Conservation (phyloP, 768 basidiomycete species). For the Hygrocybe punicea region DNA sequence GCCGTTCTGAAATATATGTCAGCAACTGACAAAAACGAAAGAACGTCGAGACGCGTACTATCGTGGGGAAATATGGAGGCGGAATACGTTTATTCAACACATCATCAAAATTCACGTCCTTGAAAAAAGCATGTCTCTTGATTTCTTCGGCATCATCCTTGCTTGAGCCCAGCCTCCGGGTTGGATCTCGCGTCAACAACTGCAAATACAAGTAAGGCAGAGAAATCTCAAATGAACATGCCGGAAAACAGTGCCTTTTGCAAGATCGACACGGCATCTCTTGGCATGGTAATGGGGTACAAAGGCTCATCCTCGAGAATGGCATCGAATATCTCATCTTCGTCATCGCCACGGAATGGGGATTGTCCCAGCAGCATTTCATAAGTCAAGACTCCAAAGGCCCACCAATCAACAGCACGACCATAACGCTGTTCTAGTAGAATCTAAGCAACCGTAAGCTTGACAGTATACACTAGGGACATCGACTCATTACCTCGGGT, state of each 20-base stretch:
- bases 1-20: conserved; percentile 53
- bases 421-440: conserved; percentile 98
- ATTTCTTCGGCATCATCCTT: conserved; percentile 95
- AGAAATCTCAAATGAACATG: neutral
- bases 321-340: conserved; percentile 99
- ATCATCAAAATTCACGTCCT: conserved; percentile 95
- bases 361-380: conserved; percentile 99
- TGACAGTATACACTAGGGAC: neutral
- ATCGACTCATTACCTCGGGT: conserved; percentile 69
- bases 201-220: conserved; percentile 30
- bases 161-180: conserved; percentile 84
- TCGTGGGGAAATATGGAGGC: conserved; percentile 94
- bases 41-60: conserved; percentile 54
- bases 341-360: conserved; percentile 98
- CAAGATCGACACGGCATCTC: conserved; percentile 91
- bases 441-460: conserved; percentile 54
- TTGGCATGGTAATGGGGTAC: conserved; percentile 99
- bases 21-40: conserved; percentile 10
- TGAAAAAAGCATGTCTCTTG: conserved; percentile 97
- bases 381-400: conserved; percentile 96
- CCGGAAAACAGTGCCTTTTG: conserved; percentile 63
- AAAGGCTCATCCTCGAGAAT: conserved; percentile 97
- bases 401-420: conserved; percentile 99
- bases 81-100: conserved; percentile 97
- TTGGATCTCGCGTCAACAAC: conserved; percentile 90